A percentile compares a stretch with the other conserved stretches of the same genome.
Conservation (phyloP, 805 yeast genomes). For the Nakazawaea populi region DNA sequence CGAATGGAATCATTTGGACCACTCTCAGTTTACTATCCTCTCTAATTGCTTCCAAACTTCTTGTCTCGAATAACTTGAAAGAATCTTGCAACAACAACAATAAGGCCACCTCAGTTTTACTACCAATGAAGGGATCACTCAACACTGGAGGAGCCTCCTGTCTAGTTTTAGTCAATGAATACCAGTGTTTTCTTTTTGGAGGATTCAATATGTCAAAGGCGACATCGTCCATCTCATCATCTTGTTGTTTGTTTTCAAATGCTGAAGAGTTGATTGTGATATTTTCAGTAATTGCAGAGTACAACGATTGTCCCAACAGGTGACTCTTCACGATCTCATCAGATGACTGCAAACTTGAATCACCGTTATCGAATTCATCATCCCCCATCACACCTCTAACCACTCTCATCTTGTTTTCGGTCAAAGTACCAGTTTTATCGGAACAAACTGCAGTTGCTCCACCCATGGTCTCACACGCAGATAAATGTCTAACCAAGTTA, state of each 20-base stretch:
- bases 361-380: slow-evolving; percentile 44
- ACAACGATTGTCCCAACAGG: slow-evolving; percentile 16
- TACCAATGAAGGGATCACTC: slow-evolving; percentile 73
- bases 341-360: slow-evolving; percentile 3
- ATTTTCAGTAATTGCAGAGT: slow-evolving; percentile 39
- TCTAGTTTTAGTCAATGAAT: slow-evolving; percentile 7
- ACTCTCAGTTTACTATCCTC: slow-evolving; percentile 34
- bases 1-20: slow-evolving; percentile 82
- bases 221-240: slow-evolving; percentile 14
- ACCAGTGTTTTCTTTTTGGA: slow-evolving; percentile 12
- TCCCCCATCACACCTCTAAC: slow-evolving; percentile 70
- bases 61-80: slow-evolving; percentile 38
- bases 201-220: slow-evolving; percentile 1
- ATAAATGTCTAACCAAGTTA: slow-evolving; percentile 87
- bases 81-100: slow-evolving; percentile 58
- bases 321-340: background rate
- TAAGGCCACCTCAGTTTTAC: slow-evolving; percentile 91
- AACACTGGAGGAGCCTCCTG: background rate
- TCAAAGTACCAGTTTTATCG: slow-evolving; percentile 95
- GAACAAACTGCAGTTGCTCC: slow-evolving; percentile 96
- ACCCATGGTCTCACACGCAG: slow-evolving; percentile 98
- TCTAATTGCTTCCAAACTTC: slow-evolving; percentile 38
- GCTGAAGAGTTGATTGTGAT: slow-evolving; percentile 83
- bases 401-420: slow-evolving; percentile 90
- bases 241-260: slow-evolving; percentile 59